phyloP scores from a whole-genome alignment of 768 basidiomycete species.

The Termitomyces sp. region DNA sequence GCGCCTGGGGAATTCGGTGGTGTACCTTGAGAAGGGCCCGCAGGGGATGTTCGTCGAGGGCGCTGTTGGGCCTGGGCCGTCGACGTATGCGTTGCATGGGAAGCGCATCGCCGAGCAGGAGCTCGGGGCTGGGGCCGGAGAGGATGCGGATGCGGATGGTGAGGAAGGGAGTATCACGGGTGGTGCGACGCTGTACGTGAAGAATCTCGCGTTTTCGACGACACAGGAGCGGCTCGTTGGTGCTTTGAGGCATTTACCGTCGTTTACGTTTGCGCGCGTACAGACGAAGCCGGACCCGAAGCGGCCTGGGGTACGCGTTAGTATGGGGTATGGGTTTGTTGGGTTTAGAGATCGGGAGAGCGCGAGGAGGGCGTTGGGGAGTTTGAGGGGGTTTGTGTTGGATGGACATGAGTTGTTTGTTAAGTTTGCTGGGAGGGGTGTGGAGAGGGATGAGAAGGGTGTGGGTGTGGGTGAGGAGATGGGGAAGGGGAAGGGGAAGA shows the following conservation, averaged over 20 bases:
- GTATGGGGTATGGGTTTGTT: conserved; percentile 96
- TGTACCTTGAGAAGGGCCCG: conserved; percentile 94
- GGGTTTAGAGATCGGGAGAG: conserved; percentile 77
- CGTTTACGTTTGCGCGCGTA: conserved; percentile 81
- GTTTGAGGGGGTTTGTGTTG: conserved; percentile 75
- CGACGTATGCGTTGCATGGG: conserved; percentile 14
- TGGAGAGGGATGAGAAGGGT: conserved; percentile 37
- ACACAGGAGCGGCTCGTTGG: conserved; percentile 65
- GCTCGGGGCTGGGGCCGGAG: too few species aligned
- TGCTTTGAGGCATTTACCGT: conserved; percentile 69
- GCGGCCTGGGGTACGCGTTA: conserved; percentile 54
- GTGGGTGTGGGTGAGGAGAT: conserved; percentile 29
- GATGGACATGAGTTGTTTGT: conserved; percentile 85
- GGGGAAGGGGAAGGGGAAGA: conserved; percentile 40
- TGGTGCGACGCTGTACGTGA: conserved; percentile 87
- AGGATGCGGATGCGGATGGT: conserved; percentile 20
- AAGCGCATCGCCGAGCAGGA: conserved; percentile 40
- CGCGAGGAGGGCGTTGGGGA: conserved; percentile 69
- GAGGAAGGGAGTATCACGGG: conserved; percentile 43
- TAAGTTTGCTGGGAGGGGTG: conserved; percentile 83
- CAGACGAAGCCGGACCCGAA: conserved; percentile 91
- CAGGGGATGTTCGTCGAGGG: conserved; percentile 69
- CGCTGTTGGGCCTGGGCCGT: conserved; percentile 15
- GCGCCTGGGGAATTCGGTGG: conserved; percentile 80
- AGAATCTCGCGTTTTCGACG: conserved; percentile 94